These are phyloP conservation scores for Dioscorea alata DNA, from an alignment of 106 monocot genomes.

Conservation along the genomic window DNA sequence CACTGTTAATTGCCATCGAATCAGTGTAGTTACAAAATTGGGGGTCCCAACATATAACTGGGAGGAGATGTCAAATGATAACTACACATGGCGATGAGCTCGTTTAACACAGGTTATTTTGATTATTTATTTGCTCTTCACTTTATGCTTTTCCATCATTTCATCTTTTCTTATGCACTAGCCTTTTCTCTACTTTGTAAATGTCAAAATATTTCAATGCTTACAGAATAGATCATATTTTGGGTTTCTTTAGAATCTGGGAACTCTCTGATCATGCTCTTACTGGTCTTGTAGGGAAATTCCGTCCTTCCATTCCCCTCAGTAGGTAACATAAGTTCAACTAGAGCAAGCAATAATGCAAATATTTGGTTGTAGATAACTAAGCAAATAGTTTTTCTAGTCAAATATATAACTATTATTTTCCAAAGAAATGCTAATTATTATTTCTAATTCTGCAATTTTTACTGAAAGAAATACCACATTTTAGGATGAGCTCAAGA, in stretches of 20 bases:
- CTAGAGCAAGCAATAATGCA: background rate
- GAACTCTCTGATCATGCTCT: conserved; percentile 85
- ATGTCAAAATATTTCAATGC: conserved; percentile 93
- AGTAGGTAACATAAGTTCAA: conserved; percentile 46
- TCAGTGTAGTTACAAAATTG: no score
- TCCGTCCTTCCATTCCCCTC: conserved; percentile 78
- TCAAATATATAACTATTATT: background rate
- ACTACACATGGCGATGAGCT: conserved; percentile 87
- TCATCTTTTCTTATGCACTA: background rate
- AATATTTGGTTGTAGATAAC: background rate
- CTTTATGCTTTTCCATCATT: background rate
- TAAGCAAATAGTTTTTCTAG: background rate
- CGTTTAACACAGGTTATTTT: conserved; percentile 70
- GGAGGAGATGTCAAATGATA: conserved; percentile 97
- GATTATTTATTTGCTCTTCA: background rate
- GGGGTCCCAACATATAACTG: conserved; percentile 98
- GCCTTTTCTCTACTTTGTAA: conserved; percentile 27
- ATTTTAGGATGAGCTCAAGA: conserved; percentile 78
- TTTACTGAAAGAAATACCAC: background rate
- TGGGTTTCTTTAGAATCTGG: conserved; percentile 98
- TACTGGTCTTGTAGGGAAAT: conserved; percentile 84
- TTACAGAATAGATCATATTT: conserved; percentile 91
- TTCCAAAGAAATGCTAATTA: no score
- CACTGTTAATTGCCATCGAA: no score
- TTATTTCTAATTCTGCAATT: no score